Evolutionary conservation across 352 stramenopile species (phyloP), one percentile per base, ranked within the genome.

Genomic region (Pythium vanterpoolii): DNA sequence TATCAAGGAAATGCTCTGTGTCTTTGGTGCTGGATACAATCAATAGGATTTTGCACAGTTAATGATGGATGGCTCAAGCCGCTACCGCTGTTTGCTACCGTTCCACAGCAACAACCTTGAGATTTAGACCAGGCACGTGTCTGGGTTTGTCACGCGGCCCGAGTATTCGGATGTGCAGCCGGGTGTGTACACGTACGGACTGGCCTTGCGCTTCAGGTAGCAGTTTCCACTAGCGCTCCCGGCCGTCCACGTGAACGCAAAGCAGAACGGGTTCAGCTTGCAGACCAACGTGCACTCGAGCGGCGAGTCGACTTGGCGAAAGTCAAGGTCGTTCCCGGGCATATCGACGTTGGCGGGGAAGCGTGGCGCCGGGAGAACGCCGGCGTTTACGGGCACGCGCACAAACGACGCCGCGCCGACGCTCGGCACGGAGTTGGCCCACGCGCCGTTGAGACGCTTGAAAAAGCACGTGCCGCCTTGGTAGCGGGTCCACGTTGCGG

Each of bases 381-480:
- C 2, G 2, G 5, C 9, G 27, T 52, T 44, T n/a, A 0, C 6
- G 6, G 3, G 31, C 1, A 16, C 30, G 51, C 51, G 39, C 6
- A 49, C 18, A 31, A 49, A 60, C n/a, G 53, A 45, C 13, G 21
- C 23, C 0, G 53, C 42, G 16, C 53, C 53, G 5, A 45, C 45
- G 9, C 26, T 44, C 3, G 53, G 53, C 21, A 19, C 24, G 0
- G 31, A 8, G 10, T 8, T 23, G 24, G 24, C 36, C 33, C 33
- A 46, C 13, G 31, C 38, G 14, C 23, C 30, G 2, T 48, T 2
- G 5, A 52, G 13, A 24, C 16, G 7, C 43, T 61, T 61, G 54
- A 47, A 53, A 21, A 23, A 61, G 44, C 43, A 54, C 5, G 43
- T 55, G 21, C 54, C 54, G 21, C 54, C 54, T 13, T 62, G 13